Percentiles rank a stretch among this genome's conserved stretches.
Evolutionary conservation across 805 yeast genomes (phyloP).

Genomic region (Maudiozyma saulgeensis): DNA sequence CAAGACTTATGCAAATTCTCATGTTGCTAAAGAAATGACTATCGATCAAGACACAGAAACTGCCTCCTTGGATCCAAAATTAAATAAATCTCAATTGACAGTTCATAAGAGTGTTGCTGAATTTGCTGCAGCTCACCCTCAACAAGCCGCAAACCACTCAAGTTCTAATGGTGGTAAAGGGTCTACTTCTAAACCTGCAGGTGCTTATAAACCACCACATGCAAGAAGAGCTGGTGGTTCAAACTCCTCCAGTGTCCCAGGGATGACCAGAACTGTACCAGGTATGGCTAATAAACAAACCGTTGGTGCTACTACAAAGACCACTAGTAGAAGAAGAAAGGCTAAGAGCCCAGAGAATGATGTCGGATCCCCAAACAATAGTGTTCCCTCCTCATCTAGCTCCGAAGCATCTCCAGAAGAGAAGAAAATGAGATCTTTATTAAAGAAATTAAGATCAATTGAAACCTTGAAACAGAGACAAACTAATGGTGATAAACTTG

Average conservation of each 20-base stretch:
- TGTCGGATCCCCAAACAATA: not conserved
- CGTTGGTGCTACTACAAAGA: slow-evolving; percentile 51
- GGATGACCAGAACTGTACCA: slow-evolving; percentile 43
- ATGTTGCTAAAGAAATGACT: slow-evolving; percentile 25
- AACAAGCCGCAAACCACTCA: slow-evolving; percentile 14
- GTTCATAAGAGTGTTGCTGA: slow-evolving; percentile 67
- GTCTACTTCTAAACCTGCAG: slow-evolving; percentile 47
- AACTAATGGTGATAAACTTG: slow-evolving; percentile 73
- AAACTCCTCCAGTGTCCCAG: slow-evolving; percentile 33
- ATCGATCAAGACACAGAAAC: slow-evolving; percentile 3
- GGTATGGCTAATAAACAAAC: slow-evolving; percentile 31
- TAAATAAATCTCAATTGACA: slow-evolving; percentile 40
- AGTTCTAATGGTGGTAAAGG: slow-evolving; percentile 11
- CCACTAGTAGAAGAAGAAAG: slow-evolving; percentile 61
- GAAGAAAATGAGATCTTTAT: slow-evolving; percentile 79
- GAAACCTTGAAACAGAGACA: slow-evolving; percentile 81
- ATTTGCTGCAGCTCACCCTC: slow-evolving; percentile 34
- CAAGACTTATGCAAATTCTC: slow-evolving; percentile 20
- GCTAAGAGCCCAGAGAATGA: slow-evolving; percentile 10
- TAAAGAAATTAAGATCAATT: slow-evolving; percentile 93
- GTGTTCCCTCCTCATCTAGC: slow-evolving; percentile 3
- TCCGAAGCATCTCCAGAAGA: slow-evolving; percentile 59
- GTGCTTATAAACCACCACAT: slow-evolving; percentile 96
- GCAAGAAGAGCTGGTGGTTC: slow-evolving; percentile 49
- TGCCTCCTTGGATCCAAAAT: slow-evolving; percentile 38